These are phyloP conservation scores for Populus trichocarpa DNA, from an alignment of 441 rosid genomes.

Conservation along the genomic window DNA sequence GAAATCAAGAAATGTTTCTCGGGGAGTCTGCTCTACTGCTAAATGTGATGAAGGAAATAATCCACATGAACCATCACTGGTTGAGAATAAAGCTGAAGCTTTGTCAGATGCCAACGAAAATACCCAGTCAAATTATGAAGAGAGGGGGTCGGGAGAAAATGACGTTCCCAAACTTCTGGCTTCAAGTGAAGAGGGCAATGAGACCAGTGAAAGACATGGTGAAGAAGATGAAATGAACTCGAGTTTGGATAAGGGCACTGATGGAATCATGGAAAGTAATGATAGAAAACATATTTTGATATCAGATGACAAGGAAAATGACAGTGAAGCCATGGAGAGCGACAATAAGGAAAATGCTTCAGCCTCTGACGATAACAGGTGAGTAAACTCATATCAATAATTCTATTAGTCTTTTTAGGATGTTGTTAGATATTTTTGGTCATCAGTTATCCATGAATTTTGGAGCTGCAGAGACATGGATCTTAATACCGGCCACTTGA, in stretches of 20 bases:
- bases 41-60: constrained; percentile 9
- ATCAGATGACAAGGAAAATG: constrained; percentile 17
- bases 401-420: neutral
- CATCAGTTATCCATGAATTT: constrained; percentile 1
- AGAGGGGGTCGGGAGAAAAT: constrained; percentile 3
- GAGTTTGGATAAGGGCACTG: constrained; percentile 1
- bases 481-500: constrained; percentile 1
- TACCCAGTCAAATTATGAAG: constrained; percentile 1
- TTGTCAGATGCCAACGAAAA: constrained; percentile 1
- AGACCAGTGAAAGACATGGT: constrained; percentile 5
- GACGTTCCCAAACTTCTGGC: constrained; percentile 4
- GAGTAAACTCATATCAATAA: constrained; percentile 8
- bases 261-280: neutral
- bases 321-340: constrained; percentile 15
- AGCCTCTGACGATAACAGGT: constrained; percentile 59
- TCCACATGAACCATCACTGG: constrained; percentile 2
- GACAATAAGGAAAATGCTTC: constrained; percentile 34
- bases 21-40: constrained; percentile 15
- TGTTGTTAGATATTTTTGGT: neutral
- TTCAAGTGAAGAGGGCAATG: neutral
- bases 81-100: constrained; percentile 20
- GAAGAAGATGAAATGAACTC: constrained; percentile 14
- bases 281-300: neutral
- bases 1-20: constrained; percentile 23
- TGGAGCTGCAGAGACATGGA: constrained; percentile 35